Base-by-base conservation (phyloP, 2,329 filamentous ascomycete species). In the Claviceps paspali region DNA sequence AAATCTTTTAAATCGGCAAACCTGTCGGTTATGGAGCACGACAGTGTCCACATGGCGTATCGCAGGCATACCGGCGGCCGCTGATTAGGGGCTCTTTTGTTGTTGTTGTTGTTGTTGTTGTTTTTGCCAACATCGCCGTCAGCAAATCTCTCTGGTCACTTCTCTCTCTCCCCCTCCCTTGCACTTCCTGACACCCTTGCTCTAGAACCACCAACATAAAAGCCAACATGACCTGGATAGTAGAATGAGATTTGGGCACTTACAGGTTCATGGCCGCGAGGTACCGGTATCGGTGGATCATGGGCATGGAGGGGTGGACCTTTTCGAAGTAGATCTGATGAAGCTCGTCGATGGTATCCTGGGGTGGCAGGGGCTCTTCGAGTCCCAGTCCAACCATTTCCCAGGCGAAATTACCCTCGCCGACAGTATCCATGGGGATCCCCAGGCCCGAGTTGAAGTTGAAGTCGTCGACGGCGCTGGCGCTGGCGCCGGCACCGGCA, bases 1-100 rank as follows among this genome's bases (percentile, higher is more conserved):
- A 93, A 75, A 38, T 87, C 81, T 51, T 86, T 85, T 11, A 94
- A 60, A 38, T 75, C 73, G 24, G 70, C 65, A 54, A 83, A 95
- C 52, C 86, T 91, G 41, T 94, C 85, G 3, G 75, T 77, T 30
- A 87, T 72, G 5, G 83, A 80, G 43, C 85, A 87, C n/a, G 88
- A 86, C 50, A 86, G 63, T n/a, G 80, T 83, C 88, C 88, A 96
- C 68, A 96, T 92, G 38, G 83, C 85, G 60, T 98, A 98, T 47
- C 91, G 77, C 35, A 98, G 62, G 45, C 82, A 85, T 22, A 94
- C 76, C 0, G 88, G 85, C 2, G 91, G 88, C 19, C 88, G 76
- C 63, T 86, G 79, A 43, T 77, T 77, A 14, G 85, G 85, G n/a
- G 84, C 75, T 37, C 73, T 78, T 42, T 26, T n/a, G n/a, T n/a